phyloP scores from a whole-genome alignment of 1,284 basidiomycete genomes.

The Filobasidium uniguttulatum region DNA sequence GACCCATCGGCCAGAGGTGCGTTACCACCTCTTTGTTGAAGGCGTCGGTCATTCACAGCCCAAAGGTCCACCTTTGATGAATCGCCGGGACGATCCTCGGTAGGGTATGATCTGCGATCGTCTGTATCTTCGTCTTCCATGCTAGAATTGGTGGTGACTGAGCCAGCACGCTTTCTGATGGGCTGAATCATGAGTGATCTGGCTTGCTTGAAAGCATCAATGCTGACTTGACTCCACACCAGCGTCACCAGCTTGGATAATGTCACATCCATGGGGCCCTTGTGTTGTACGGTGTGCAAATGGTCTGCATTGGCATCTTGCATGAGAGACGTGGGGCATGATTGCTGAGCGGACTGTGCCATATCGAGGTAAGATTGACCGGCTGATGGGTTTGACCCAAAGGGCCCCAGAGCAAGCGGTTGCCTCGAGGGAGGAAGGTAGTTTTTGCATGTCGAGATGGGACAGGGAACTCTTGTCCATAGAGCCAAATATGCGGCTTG shows the following conservation, averaged over 20 bases:
- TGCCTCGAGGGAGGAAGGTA: background rate
- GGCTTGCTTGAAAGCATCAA: background rate
- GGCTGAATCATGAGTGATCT: background rate
- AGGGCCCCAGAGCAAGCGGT: background rate
- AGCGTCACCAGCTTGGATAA: conserved; percentile 46
- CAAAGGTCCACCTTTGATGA: background rate
- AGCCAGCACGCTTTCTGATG: background rate
- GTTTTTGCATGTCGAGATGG: conserved; percentile 17
- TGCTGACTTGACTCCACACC: conserved; percentile 12
- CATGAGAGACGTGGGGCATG: conserved; percentile 13
- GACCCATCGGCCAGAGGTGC: no score
- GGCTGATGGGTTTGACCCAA: background rate
- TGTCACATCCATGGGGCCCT: conserved; percentile 45
- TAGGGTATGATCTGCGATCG: background rate
- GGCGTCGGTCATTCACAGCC: background rate
- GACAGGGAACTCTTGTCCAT: conserved; percentile 28
- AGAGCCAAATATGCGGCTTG: conserved; percentile 18
- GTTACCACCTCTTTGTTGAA: background rate
- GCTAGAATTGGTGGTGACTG: background rate
- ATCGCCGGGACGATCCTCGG: background rate
- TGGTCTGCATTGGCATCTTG: conserved; percentile 31
- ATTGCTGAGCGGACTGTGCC: background rate
- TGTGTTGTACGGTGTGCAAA: conserved; percentile 23
- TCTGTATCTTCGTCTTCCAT: conserved; percentile 11
- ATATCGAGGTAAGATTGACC: background rate